Evolutionary conservation across 805 yeast species (phyloP), one percentile per base, ranked within the genome.

Genomic region (Yarrowia deformans): DNA sequence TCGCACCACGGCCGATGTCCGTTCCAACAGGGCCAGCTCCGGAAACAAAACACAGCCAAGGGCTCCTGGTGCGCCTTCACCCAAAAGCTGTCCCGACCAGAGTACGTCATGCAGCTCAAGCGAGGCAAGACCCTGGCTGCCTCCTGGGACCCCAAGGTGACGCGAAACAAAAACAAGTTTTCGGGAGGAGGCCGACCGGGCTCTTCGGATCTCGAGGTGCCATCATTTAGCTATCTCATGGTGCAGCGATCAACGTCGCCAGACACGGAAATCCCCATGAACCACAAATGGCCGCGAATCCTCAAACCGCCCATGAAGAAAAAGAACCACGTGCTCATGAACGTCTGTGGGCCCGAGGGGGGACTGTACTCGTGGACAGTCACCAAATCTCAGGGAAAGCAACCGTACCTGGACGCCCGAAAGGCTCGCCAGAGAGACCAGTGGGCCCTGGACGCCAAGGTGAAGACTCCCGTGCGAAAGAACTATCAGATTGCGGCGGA

Each of bases 1-100:
- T 79, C 94, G 0, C 98, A 95, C 76, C 97, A 92, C 74, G 85
- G 88, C 13, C 84, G 82, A 72, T 93, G 98, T 75, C 98, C 98
- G 0, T 79, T 94, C 68, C 98, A 93, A 77, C 82, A 87, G 40
- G 88, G 89, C 63, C 91, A 50, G 37, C 49, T 43, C 12, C 40
- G 96, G 1, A 85, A 85, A 43, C 86, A 84, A 74, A 90, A 88
- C 75, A 81, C 82, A 42, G 82, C 85, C 46, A 77, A 84, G 32
- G 91, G 91, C 52, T 84, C 84, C 69, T 91, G 93, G 82, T 92
- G 98, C 76, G 85, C 89, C 58, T 93, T 87, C 76, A 85, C 84
- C 67, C 88, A 90, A 69, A 83, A 85, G 29, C 87, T 93, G 8
- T 84, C 85, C 71, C 84, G 98, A 74, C 98, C 98, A 1, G 83